Percentiles rank a stretch among this genome's conserved stretches.
These are phyloP conservation scores for Wickerhamiella australiensis DNA, from an alignment of 805 yeast species.

Conservation along the genomic window DNA sequence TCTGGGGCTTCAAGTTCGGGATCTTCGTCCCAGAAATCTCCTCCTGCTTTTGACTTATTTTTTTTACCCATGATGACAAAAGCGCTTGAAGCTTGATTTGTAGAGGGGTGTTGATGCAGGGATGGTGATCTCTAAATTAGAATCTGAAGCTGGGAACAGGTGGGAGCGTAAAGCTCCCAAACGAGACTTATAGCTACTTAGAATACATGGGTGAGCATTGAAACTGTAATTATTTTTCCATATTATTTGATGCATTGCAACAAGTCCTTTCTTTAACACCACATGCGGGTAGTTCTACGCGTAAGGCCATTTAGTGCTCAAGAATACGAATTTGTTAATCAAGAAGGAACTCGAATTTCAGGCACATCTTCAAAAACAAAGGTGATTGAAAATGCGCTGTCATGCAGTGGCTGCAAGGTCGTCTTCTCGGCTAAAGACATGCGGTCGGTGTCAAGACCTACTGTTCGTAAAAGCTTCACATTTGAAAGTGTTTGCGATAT, in stretches of 20 bases:
- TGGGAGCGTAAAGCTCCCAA: too few relatives aligned
- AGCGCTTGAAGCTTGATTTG: constrained; percentile 12
- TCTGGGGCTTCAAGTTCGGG: constrained; percentile 36
- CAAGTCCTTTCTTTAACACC: not conserved
- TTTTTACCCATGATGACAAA: constrained; percentile 38
- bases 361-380: constrained; percentile 24
- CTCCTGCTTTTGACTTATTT: constrained; percentile 56
- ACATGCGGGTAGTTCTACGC: constrained; percentile 32
- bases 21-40: constrained; percentile 73
- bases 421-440: not conserved
- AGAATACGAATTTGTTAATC: constrained; percentile 34
- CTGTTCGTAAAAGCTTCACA: constrained; percentile 35
- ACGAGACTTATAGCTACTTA: too few relatives aligned
- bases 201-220: too few relatives aligned
- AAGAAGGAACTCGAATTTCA: not conserved
- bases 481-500: constrained; percentile 72
- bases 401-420: constrained; percentile 37
- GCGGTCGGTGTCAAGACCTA: constrained; percentile 22
- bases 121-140: not conserved
- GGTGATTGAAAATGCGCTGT: constrained; percentile 73
- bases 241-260: not conserved
- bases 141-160: too few relatives aligned
- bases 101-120: not conserved
- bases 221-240: too few relatives aligned
- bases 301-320: constrained; percentile 64